phyloP scores from a whole-genome alignment of 108 stramenopile species.

The Aurantiochytrium sp. region DNA sequence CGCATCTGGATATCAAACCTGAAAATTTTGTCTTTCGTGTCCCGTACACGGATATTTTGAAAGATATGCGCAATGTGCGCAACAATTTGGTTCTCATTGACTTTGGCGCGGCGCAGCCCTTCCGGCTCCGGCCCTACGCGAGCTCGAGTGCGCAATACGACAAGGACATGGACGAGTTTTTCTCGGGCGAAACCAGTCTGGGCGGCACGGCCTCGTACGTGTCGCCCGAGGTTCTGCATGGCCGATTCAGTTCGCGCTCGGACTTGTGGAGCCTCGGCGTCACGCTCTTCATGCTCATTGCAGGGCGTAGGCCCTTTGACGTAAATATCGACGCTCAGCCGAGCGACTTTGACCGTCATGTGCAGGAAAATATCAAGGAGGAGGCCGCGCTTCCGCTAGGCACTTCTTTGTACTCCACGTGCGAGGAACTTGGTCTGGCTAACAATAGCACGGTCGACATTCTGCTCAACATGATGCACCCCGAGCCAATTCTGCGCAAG shows the following conservation, averaged over 20 bases:
- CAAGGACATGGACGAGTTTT: constrained; percentile 16
- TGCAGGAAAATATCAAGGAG: neutral
- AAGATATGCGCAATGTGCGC: neutral
- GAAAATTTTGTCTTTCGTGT: constrained; percentile 15
- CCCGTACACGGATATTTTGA: neutral
- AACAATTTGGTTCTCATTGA: neutral
- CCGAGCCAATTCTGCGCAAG: neutral
- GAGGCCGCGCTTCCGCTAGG: constrained; percentile 1
- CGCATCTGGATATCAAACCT: constrained; percentile 8
- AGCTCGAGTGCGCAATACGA: neutral
- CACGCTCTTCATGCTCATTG: constrained; percentile 15
- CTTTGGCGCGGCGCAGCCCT: constrained; percentile 14
- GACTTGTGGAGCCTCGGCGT: constrained; percentile 17
- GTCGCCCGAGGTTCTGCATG: neutral
- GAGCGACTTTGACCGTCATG: neutral
- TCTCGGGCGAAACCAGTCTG: neutral
- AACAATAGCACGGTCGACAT: neutral
- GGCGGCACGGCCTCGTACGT: constrained; percentile 12
- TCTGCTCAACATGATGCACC: constrained; percentile 17
- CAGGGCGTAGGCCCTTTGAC: neutral
- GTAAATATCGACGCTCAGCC: neutral
- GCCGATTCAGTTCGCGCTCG: neutral
- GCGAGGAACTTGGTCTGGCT: neutral
- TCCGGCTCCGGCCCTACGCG: neutral
- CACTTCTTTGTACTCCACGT: neutral